Evolutionary conservation across 164 flowering plant species (phyloP).

Genomic region (Tetrastigma voinierianum): DNA sequence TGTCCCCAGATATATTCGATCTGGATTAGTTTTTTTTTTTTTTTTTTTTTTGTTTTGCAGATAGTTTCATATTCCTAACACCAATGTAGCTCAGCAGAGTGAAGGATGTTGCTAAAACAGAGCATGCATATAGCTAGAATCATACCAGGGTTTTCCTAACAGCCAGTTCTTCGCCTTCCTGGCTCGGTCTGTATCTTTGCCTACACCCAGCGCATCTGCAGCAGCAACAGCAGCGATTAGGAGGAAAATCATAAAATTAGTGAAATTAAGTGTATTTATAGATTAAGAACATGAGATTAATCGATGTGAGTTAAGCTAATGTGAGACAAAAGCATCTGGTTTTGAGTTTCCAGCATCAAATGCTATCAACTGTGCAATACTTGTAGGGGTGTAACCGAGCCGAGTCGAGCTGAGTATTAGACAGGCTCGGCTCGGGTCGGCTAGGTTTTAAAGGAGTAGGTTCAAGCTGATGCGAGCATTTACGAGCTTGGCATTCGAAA

Average conservation of each 20-base stretch:
- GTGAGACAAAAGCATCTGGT: too few species aligned
- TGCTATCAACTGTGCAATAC: too few species aligned
- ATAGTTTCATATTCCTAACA: conserved; percentile 17
- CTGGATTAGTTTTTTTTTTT: too few species aligned
- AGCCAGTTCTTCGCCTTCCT: conserved; percentile 88
- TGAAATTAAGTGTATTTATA: not conserved
- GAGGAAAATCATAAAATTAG: not conserved
- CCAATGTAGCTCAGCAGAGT: conserved; percentile 77
- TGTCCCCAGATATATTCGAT: not conserved
- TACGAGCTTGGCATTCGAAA: too few species aligned
- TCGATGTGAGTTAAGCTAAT: too few species aligned
- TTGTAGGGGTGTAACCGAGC: too few species aligned
- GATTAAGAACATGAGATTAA: not conserved
- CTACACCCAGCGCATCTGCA: conserved; percentile 92
- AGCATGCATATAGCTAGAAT: conserved; percentile 80
- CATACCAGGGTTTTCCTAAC: conserved; percentile 79
- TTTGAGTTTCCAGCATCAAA: too few species aligned
- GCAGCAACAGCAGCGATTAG: not conserved
- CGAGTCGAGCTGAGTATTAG: too few species aligned
- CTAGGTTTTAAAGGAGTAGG: too few species aligned
- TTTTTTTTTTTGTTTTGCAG: too few species aligned
- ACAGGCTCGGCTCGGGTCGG: too few species aligned
- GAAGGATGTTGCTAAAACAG: conserved; percentile 79
- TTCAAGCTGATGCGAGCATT: too few species aligned
- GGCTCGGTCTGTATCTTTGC: conserved; percentile 64